Evolutionary conservation across 805 yeast genomes (phyloP).

Genomic region (Hanseniaspora thailandica): DNA sequence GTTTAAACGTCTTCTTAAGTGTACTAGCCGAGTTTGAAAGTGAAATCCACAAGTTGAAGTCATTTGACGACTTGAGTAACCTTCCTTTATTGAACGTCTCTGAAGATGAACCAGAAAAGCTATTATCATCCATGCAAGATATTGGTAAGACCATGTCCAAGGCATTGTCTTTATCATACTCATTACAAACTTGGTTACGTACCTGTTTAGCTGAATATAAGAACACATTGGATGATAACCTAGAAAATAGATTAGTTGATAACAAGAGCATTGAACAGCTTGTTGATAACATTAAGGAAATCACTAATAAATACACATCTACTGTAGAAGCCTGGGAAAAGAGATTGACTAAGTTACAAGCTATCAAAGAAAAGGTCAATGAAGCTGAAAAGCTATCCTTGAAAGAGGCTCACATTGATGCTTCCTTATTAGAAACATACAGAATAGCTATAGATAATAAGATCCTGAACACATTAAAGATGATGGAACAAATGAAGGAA

Average conservation of each 20-base stretch:
- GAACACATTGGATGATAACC: conserved; percentile 16
- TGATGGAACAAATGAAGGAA: background rate
- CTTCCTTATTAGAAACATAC: background rate
- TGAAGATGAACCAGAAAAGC: background rate
- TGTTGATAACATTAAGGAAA: background rate
- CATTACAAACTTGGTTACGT: background rate
- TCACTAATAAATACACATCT: background rate
- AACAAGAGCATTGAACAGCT: background rate
- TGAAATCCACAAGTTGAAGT: background rate
- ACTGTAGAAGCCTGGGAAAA: background rate
- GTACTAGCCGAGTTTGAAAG: background rate
- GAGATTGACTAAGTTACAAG: background rate
- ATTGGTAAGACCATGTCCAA: background rate
- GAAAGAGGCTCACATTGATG: background rate
- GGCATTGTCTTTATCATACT: background rate
- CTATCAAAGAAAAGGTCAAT: background rate
- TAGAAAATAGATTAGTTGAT: background rate
- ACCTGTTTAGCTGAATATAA: background rate
- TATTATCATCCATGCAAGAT: background rate
- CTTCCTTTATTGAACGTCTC: background rate
- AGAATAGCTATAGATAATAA: background rate
- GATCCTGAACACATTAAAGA: background rate
- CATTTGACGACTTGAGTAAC: background rate
- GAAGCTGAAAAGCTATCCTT: background rate
- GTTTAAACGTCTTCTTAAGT: background rate